Conservation (phyloP, 371 early-diverging fungal species). For the Thermomucor indicae-seudaticae region DNA sequence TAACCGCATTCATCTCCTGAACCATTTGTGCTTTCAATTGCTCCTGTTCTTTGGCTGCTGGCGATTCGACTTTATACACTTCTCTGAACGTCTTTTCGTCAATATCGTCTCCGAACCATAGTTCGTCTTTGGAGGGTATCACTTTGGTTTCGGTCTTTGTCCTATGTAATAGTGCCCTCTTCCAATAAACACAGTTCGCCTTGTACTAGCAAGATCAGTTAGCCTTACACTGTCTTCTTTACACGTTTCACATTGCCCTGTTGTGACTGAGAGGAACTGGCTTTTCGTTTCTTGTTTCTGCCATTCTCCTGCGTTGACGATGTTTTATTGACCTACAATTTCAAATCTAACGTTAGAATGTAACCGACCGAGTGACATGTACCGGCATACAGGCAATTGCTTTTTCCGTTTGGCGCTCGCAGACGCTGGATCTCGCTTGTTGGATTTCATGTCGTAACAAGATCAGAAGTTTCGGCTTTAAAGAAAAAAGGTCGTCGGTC, state of each 20-base stretch:
- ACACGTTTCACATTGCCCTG: constrained; percentile 1
- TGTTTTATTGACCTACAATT: neutral
- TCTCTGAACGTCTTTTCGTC: constrained; percentile 45
- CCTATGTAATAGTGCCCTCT: neutral
- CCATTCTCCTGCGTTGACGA: neutral
- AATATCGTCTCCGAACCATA: constrained; percentile 61
- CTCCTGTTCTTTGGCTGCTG: constrained; percentile 5
- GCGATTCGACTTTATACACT: constrained; percentile 40
- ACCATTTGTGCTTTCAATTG: constrained; percentile 23
- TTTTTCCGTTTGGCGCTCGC: constrained; percentile 59
- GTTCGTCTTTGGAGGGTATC: constrained; percentile 41
- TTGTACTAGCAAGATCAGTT: neutral
- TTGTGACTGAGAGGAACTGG: neutral
- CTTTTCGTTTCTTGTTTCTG: constrained; percentile 8
- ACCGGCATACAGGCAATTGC: constrained; percentile 24
- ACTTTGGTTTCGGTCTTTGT: constrained; percentile 6
- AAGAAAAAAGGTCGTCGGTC: too few relatives aligned
- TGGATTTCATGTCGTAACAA: too few relatives aligned
- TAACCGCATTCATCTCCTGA: constrained; percentile 29
- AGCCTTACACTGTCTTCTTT: constrained; percentile 4
- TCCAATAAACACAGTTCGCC: neutral
- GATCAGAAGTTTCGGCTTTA: too few relatives aligned
- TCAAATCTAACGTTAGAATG: neutral
- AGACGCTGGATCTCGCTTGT: too few relatives aligned
- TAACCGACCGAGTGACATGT: neutral